Conservation (phyloP, 2,329 filamentous ascomycete species). For the Fusarium lyarnte region DNA sequence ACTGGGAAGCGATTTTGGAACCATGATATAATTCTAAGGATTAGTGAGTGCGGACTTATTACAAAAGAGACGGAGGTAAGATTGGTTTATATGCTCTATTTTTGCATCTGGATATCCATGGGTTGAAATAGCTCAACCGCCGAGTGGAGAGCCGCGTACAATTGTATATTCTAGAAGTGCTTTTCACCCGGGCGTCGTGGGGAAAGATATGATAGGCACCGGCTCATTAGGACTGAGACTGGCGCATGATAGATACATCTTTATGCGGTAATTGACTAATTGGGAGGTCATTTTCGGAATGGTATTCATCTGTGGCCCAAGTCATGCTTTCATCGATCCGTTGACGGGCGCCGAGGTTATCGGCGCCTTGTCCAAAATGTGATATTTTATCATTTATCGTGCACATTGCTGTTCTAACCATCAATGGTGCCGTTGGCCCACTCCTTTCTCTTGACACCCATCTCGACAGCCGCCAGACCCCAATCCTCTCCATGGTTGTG, state of each 20-base stretch:
- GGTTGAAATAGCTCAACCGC: constrained; percentile 34
- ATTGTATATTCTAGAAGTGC: constrained; percentile 45
- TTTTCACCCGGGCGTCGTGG: constrained; percentile 43
- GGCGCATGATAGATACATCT: constrained; percentile 46
- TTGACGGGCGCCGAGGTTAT: not conserved
- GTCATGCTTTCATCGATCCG: not conserved
- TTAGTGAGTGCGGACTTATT: constrained; percentile 20
- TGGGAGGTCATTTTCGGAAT: constrained; percentile 31
- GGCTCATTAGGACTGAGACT: constrained; percentile 38
- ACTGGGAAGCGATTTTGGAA: constrained; percentile 58
- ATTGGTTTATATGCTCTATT: constrained; percentile 43
- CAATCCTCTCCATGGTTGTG: constrained; percentile 99
- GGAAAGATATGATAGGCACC: constrained; percentile 41
- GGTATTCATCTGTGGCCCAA: constrained; percentile 1
- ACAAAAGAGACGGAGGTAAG: constrained; percentile 38
- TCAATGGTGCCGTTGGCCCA: constrained; percentile 79
- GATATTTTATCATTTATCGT: constrained; percentile 12
- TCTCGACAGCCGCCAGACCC: constrained; percentile 92
- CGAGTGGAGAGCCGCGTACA: constrained; percentile 29
- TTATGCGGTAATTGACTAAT: constrained; percentile 46
- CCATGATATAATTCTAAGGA: constrained; percentile 52
- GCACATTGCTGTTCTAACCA: constrained; percentile 40
- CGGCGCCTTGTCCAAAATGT: not conserved
- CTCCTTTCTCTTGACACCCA: constrained; percentile 85
- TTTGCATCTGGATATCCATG: constrained; percentile 43